Conservation (phyloP, 805 yeast genomes). For the Metschnikowia gruessii region DNA sequence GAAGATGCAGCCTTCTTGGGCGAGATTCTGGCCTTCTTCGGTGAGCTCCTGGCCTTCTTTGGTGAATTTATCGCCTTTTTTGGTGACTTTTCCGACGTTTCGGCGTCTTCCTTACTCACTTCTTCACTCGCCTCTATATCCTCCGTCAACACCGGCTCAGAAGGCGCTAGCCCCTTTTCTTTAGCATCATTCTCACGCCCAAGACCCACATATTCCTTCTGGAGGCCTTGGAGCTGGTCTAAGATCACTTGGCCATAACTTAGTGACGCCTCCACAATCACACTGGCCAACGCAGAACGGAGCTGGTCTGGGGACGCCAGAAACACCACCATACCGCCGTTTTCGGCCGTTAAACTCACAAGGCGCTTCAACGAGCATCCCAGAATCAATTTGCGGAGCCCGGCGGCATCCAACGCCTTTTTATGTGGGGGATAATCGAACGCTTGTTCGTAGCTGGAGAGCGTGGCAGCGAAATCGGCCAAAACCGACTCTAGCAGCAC, state of each 20-base stretch:
- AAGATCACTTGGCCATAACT: conserved; percentile 9
- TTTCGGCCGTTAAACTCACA: neutral
- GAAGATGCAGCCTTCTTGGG: too few species aligned
- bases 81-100: neutral
- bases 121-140: neutral
- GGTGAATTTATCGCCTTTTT: neutral
- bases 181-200: neutral
- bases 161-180: neutral
- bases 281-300: conserved; percentile 10
- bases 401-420: neutral
- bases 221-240: conserved; percentile 12
- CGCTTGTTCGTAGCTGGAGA: conserved; percentile 9
- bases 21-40: neutral
- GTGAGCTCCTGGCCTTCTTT: neutral
- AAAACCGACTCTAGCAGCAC: conserved; percentile 10
- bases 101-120: neutral
- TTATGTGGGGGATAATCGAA: conserved; percentile 2
- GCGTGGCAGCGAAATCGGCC: conserved; percentile 8
- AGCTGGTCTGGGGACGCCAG: conserved; percentile 6
- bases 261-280: conserved; percentile 16
- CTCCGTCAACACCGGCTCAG: neutral
- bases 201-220: neutral
- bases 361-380: conserved; percentile 5
- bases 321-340: conserved; percentile 7
- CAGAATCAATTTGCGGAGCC: conserved; percentile 6